Conservation (phyloP, 2,329 filamentous ascomycete species). For the Aspergillus spinulosporus region DNA sequence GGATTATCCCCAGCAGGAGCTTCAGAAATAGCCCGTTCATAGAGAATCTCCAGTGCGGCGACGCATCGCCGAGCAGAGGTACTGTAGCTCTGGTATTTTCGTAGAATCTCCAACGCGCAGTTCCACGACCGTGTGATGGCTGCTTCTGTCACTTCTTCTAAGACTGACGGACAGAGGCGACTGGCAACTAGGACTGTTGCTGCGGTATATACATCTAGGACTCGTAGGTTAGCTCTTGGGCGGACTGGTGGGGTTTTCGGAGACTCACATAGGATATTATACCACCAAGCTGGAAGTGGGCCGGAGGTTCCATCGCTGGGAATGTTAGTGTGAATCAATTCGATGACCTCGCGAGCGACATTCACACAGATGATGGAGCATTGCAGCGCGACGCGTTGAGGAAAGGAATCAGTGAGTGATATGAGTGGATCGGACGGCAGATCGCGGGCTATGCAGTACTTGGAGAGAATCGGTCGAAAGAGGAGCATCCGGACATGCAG, state of each 20-base stretch:
- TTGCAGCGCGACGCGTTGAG: slow-evolving; percentile 34
- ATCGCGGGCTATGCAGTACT: slow-evolving; percentile 34
- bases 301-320: slow-evolving; percentile 31
- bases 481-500: slow-evolving; percentile 37
- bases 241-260: no score
- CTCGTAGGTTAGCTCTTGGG: not conserved
- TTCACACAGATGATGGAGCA: slow-evolving; percentile 41
- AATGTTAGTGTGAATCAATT: slow-evolving; percentile 32
- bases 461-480: slow-evolving; percentile 34
- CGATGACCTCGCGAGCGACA: slow-evolving; percentile 35
- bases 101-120: slow-evolving; percentile 32
- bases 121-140: slow-evolving; percentile 31
- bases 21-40: slow-evolving; percentile 30
- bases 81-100: slow-evolving; percentile 35
- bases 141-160: slow-evolving; percentile 28
- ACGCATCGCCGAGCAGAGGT: slow-evolving; percentile 34
- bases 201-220: slow-evolving; percentile 36
- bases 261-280: slow-evolving; percentile 37
- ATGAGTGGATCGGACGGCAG: slow-evolving; percentile 23
- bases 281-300: slow-evolving; percentile 40
- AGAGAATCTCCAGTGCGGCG: slow-evolving; percentile 35
- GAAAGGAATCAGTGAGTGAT: slow-evolving; percentile 30
- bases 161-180: slow-evolving; percentile 30
- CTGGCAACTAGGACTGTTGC: slow-evolving; percentile 38
- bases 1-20: not conserved